Evolutionary conservation across 208 protist genomes (phyloP).

Genomic region (Trypanosoma cruzi): DNA sequence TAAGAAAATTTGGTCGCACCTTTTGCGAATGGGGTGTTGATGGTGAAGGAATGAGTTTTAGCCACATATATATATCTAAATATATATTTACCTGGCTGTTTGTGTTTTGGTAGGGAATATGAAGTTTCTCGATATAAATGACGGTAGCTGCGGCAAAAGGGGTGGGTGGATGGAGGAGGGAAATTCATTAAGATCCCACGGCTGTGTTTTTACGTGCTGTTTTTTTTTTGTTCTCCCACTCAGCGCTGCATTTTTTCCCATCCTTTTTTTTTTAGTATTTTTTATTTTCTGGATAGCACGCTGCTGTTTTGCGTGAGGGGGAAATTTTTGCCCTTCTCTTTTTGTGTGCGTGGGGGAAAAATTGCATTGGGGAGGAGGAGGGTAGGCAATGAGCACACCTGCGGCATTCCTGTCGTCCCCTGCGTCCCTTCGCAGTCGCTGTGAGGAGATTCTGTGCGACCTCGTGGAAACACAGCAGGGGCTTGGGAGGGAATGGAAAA

Average conservation of each 20-base stretch:
- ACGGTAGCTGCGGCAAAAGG: not conserved
- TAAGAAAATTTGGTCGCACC: not conserved
- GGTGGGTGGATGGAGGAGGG: not conserved
- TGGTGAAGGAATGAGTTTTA: not conserved
- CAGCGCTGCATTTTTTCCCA: too few species aligned
- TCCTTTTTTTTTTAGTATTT: too few species aligned
- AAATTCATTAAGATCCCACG: too few species aligned
- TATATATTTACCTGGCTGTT: not conserved
- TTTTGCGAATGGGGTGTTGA: not conserved
- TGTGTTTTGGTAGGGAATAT: not conserved
- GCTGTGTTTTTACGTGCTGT: too few species aligned
- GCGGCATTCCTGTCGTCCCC: not conserved
- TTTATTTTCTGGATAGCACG: too few species aligned
- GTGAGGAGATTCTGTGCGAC: slow-evolving; percentile 33
- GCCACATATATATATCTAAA: not conserved
- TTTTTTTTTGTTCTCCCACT: too few species aligned
- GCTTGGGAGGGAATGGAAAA: slow-evolving; percentile 55
- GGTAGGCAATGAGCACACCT: not conserved
- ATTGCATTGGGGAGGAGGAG: not conserved
- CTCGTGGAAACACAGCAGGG: slow-evolving; percentile 51
- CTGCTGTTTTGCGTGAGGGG: too few species aligned
- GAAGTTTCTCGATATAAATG: not conserved
- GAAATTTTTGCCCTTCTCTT: not conserved
- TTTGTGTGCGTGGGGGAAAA: not conserved
- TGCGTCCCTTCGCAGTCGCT: slow-evolving; percentile 11